phyloP scores from a whole-genome alignment of 1,284 basidiomycete species.

The Filobasidium uniguttulatum region DNA sequence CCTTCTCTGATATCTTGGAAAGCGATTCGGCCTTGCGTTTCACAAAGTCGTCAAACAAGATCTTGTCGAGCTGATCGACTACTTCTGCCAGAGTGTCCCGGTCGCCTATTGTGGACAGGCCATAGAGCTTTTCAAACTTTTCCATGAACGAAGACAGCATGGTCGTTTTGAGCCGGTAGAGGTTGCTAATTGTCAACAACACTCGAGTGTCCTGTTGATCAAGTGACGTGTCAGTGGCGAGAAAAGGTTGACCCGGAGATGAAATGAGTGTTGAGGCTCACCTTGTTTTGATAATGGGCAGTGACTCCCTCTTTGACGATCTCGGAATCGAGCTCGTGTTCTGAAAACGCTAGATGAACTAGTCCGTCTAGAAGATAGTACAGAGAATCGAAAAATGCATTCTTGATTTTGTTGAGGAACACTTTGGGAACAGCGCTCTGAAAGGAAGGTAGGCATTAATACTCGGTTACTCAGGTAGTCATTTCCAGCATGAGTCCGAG shows the following conservation, averaged over 20 bases:
- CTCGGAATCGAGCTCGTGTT: constrained; percentile 27
- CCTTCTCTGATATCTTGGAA: constrained; percentile 56
- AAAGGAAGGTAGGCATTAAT: constrained; percentile 24
- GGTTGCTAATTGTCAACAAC: constrained; percentile 79
- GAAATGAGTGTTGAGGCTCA: neutral
- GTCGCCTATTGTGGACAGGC: constrained; percentile 61
- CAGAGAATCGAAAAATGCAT: constrained; percentile 72
- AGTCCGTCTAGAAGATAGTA: constrained; percentile 85
- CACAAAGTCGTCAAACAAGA: constrained; percentile 73
- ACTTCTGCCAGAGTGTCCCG: constrained; percentile 61
- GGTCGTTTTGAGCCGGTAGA: constrained; percentile 56
- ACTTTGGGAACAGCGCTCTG: constrained; percentile 21
- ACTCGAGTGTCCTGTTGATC: constrained; percentile 61
- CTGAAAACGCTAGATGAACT: constrained; percentile 64
- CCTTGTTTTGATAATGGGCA: constrained; percentile 10
- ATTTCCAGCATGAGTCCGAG: too few species aligned
- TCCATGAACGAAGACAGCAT: constrained; percentile 67
- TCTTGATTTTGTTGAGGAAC: constrained; percentile 54
- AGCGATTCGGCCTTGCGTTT: constrained; percentile 59
- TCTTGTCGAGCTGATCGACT: constrained; percentile 68
- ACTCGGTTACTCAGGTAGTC: too few species aligned
- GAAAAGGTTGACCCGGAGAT: too few species aligned
- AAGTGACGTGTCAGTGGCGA: neutral
- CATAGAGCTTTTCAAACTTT: constrained; percentile 66
- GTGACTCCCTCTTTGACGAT: neutral